A percentile compares a stretch with the other conserved stretches of the same genome.
These are phyloP conservation scores for Dittrichia graveolens DNA, from an alignment of 129 eudicot species.

Conservation along the genomic window DNA sequence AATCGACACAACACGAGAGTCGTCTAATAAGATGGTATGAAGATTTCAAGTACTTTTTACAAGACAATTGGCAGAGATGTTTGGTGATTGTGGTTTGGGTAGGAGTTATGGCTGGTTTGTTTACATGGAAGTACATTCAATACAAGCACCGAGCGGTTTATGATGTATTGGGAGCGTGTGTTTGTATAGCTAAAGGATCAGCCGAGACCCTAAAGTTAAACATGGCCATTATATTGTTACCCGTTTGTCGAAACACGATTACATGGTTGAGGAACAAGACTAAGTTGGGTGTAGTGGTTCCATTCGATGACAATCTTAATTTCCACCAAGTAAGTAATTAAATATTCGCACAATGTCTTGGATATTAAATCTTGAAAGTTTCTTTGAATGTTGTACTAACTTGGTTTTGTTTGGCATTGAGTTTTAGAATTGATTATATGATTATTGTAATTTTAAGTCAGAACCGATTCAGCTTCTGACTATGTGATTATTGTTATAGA, in stretches of 20 bases:
- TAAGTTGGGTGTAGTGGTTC: constrained; percentile 51
- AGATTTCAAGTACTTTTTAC: constrained; percentile 47
- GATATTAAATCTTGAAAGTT: neutral
- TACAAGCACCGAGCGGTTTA: constrained; percentile 48
- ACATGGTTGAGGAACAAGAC: constrained; percentile 83
- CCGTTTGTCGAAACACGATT: constrained; percentile 72
- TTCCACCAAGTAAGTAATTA: constrained; percentile 66
- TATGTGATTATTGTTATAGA: constrained; percentile 33
- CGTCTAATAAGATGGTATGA: constrained; percentile 32
- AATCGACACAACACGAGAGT: constrained; percentile 23
- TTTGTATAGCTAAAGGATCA: constrained; percentile 70
- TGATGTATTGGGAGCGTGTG: constrained; percentile 66
- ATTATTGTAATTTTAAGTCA: no score
- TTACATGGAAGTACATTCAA: constrained; percentile 56
- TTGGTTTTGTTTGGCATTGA: no score
- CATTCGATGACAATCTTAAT: constrained; percentile 79
- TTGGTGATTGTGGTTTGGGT: constrained; percentile 80
- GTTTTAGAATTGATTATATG: no score
- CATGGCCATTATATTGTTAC: constrained; percentile 75
- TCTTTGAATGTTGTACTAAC: neutral
- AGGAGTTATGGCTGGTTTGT: constrained; percentile 50
- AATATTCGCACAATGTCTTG: no score
- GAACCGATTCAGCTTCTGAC: no score
- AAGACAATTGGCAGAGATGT: constrained; percentile 67
- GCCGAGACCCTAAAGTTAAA: constrained; percentile 82